phyloP scores from a whole-genome alignment of 2,329 filamentous ascomycete genomes.

The Beauveria sp. region DNA sequence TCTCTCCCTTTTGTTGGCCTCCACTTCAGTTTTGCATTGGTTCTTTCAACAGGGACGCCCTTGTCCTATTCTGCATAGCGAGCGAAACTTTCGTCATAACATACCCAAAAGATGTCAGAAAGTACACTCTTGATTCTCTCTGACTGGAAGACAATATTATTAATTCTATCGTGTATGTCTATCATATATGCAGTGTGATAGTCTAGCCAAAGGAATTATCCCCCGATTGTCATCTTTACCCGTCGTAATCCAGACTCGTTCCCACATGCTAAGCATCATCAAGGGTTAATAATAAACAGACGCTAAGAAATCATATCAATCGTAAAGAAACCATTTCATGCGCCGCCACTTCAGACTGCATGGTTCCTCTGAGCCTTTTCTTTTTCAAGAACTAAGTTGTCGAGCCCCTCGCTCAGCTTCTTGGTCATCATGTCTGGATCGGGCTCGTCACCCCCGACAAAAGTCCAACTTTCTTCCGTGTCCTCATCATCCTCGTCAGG shows the following conservation, averaged over 20 bases:
- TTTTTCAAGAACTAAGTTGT: constrained; percentile 14
- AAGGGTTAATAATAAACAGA: background rate
- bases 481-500: constrained; percentile 44
- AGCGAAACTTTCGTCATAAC: background rate
- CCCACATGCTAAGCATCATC: background rate
- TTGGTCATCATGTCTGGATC: constrained; percentile 36
- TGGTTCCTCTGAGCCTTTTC: constrained; percentile 20
- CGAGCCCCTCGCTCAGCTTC: constrained; percentile 31
- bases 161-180: constrained; percentile 10
- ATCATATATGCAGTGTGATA: constrained; percentile 7
- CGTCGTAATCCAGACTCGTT: background rate
- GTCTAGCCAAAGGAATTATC: constrained; percentile 3
- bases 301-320: background rate
- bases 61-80: constrained; percentile 4
- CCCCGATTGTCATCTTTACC: background rate
- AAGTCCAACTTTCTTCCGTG: constrained; percentile 82
- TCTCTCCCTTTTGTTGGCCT: background rate
- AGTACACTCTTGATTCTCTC: background rate
- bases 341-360: constrained; percentile 6
- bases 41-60: background rate
- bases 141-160: background rate
- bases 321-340: background rate
- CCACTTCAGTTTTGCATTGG: background rate
- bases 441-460: constrained; percentile 57
- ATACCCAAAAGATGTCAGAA: background rate